Percentiles rank a stretch among this genome's conserved stretches.
Conservation (phyloP, 805 yeast genomes). For the Ogataea thermomethanolica region DNA sequence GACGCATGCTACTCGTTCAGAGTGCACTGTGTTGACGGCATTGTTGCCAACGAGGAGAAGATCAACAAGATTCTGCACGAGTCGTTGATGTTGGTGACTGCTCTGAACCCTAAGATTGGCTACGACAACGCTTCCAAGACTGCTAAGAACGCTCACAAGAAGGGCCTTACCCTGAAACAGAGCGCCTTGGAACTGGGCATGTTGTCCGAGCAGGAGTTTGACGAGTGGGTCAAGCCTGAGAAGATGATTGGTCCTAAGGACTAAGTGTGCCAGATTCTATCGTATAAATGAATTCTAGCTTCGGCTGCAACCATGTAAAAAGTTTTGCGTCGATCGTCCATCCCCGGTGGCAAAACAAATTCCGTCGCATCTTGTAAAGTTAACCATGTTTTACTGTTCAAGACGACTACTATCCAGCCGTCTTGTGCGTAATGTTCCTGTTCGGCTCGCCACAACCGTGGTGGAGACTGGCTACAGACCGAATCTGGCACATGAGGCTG, state of each 20-base stretch:
- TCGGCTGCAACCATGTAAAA: conserved; percentile 1
- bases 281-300: not conserved
- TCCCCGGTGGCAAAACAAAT: conserved; percentile 9
- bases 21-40: conserved; percentile 92
- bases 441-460: conserved; percentile 15
- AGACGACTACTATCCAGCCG: conserved; percentile 11
- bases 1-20: conserved; percentile 91
- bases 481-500: not conserved
- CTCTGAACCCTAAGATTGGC: conserved; percentile 97
- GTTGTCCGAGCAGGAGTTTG: conserved; percentile 80
- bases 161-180: conserved; percentile 93
- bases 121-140: conserved; percentile 96
- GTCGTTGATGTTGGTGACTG: conserved; percentile 97
- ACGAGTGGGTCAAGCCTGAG: conserved; percentile 97
- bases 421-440: conserved; percentile 1
- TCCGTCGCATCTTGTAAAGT: conserved; percentile 3
- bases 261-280: not conserved
- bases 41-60: conserved; percentile 81
- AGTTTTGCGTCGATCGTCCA: conserved; percentile 4
- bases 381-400: conserved; percentile 18
- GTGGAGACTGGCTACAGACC: conserved; percentile 16
- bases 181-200: conserved; percentile 90
- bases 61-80: conserved; percentile 86
- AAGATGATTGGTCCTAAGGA: conserved; percentile 92
- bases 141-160: conserved; percentile 98